Evolutionary conservation across 805 yeast species (phyloP), one percentile per base, ranked within the genome.

Genomic region (Spathaspora gorwiae): DNA sequence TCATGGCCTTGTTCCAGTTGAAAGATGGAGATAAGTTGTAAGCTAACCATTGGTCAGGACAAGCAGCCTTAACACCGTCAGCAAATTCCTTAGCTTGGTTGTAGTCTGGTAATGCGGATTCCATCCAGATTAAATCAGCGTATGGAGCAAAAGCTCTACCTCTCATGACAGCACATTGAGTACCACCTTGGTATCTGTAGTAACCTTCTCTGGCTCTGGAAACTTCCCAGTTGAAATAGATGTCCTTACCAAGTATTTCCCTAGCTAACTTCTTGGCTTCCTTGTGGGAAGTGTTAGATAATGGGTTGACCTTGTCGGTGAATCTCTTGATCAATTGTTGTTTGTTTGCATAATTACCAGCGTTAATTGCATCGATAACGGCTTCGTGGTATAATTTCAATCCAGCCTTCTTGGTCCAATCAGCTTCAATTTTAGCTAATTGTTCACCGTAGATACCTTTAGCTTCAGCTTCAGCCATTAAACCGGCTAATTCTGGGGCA

Each of bases 91-190:
- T 80, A 53, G 97, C 98, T 74, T 92, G 98, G 49, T 75, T 78
- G 71, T 79, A 90, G 68, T 90, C 96, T 55, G 98, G 98, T 56
- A 87, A 79, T 67, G 90, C 90, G 48, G 96, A 84, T 76, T 92
- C 98, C 97, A 92, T 90, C 98, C 98, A 92, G 57, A 90, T 83
- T 73, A 92, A 76, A 69, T 90, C 98, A 37, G 95, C 90, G 68
- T 84, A 92, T 51, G 97, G 97, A 45, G 97, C 90, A 65, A 76
- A 92, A 29, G 96, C 95, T 61, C 96, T 81, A 51, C 95, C 97
- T 66, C 98, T 84, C 84, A 89, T 92, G 43, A 92, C 86, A 42
- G 98, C 97, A 78, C 97, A 90, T 75, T 88, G 90, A 49, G 97
- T 88, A 59, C 98, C 98, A 60, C 98, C 98, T 60, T 75, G 76